These are phyloP conservation scores for Aureobasidium sp. DNA, from an alignment of 2,329 filamentous ascomycete genomes.

Conservation along the genomic window DNA sequence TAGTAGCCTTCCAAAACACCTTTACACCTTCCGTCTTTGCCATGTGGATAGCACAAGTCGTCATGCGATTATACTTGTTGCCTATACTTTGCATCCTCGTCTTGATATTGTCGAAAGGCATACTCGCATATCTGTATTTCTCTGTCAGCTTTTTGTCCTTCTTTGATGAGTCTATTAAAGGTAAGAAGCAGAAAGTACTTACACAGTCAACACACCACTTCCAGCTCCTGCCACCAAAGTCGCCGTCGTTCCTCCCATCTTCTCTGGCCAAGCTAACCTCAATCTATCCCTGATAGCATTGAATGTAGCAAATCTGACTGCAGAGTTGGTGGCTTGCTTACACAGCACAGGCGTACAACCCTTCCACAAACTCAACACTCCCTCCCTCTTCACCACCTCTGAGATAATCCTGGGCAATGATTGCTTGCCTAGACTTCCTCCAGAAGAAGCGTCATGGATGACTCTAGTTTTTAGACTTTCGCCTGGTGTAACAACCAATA, in stretches of 20 bases:
- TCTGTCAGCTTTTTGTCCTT: background rate
- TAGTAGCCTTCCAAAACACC: slow-evolving; percentile 14
- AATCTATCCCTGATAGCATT: slow-evolving; percentile 16
- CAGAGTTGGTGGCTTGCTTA: slow-evolving; percentile 19
- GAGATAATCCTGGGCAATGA: slow-evolving; percentile 7
- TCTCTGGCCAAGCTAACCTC: background rate
- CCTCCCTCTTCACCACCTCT: slow-evolving; percentile 12
- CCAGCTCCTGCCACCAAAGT: slow-evolving; percentile 16
- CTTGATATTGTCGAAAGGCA: slow-evolving; percentile 22
- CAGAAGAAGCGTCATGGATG: slow-evolving; percentile 18
- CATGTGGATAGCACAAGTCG: slow-evolving; percentile 6
- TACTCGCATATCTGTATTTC: slow-evolving; percentile 11
- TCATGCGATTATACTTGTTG: slow-evolving; percentile 20
- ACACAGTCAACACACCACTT: slow-evolving; percentile 19
- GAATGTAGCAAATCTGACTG: slow-evolving; percentile 20
- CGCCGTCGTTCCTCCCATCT: background rate
- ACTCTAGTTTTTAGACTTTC: slow-evolving; percentile 23
- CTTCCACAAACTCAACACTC: slow-evolving; percentile 16
- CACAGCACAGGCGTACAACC: slow-evolving; percentile 17
- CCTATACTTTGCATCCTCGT: slow-evolving; percentile 18
- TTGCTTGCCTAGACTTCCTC: slow-evolving; percentile 4
- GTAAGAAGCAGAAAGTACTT: background rate
- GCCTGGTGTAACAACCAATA: slow-evolving; percentile 22
- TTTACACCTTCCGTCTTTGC: slow-evolving; percentile 1
- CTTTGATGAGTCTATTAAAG: background rate